A percentile compares a stretch with the other conserved stretches of the same genome.
These are phyloP conservation scores for Zygoascus bituminiphila DNA, from an alignment of 805 yeast genomes.

Conservation along the genomic window DNA sequence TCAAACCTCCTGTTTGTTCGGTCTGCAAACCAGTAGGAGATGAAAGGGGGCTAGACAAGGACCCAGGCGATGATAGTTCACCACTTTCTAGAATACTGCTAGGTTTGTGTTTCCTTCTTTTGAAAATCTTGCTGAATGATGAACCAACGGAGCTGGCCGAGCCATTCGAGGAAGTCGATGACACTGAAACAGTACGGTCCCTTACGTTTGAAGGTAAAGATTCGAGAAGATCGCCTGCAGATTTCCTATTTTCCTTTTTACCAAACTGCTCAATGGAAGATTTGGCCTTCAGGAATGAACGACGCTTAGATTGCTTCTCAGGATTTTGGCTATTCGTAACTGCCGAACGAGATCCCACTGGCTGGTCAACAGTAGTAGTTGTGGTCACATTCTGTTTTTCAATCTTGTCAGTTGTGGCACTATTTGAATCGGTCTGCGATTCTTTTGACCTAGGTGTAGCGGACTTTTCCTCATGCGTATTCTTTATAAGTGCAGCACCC, in stretches of 20 bases:
- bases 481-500: slow-evolving; percentile 6
- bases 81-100: neutral
- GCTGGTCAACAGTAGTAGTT: slow-evolving; percentile 16
- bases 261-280: slow-evolving; percentile 18
- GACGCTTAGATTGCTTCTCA: slow-evolving; percentile 9
- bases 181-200: slow-evolving; percentile 2
- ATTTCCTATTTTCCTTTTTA: neutral
- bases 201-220: neutral
- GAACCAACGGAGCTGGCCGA: slow-evolving; percentile 7
- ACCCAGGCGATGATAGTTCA: neutral
- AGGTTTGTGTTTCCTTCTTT: slow-evolving; percentile 8
- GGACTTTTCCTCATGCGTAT: neutral
- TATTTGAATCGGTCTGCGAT: neutral
- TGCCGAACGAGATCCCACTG: neutral
- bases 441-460: neutral
- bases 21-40: neutral
- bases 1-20: neutral
- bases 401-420: neutral
- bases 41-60: neutral
- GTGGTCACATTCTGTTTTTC: neutral
- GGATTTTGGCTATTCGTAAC: slow-evolving; percentile 2
- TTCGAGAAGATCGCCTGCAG: neutral
- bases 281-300: slow-evolving; percentile 17
- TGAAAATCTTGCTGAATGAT: slow-evolving; percentile 15
- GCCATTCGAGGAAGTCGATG: slow-evolving; percentile 5